A percentile compares a stretch with the other conserved stretches of the same genome.
phyloP scores from a whole-genome alignment of 176 grass and related monocot species.

The Aegilops tauschii region DNA sequence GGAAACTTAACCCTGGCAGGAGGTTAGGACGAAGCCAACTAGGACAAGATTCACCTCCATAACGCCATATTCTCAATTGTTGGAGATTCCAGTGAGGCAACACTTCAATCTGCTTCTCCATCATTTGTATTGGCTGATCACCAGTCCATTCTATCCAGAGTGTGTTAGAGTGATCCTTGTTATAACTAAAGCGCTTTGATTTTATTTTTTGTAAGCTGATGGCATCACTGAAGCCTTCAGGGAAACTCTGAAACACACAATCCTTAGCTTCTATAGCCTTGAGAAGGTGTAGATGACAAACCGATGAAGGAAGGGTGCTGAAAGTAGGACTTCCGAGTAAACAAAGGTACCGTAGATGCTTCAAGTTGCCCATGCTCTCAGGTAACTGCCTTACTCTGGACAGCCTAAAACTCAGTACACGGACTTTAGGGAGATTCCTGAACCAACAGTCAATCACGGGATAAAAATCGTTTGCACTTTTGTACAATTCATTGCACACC shows the following conservation, averaged over 20 bases:
- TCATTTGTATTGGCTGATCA: background rate
- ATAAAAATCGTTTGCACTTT: too few species aligned
- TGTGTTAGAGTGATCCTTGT: background rate
- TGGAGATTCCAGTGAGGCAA: background rate
- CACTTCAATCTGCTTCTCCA: background rate
- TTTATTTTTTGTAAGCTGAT: background rate
- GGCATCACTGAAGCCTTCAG: background rate
- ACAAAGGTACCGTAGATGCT: background rate
- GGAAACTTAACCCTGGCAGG: background rate
- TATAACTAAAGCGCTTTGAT: background rate
- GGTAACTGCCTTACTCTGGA: background rate
- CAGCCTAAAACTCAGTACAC: too few species aligned
- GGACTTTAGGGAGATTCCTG: too few species aligned
- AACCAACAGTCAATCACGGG: too few species aligned
- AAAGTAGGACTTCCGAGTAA: background rate
- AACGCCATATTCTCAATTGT: rapidly evolving
- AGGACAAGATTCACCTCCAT: background rate
- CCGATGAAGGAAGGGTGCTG: background rate
- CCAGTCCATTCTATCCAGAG: background rate
- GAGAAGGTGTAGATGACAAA: background rate
- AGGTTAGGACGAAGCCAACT: background rate
- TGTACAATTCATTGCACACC: too few species aligned
- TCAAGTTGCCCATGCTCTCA: background rate
- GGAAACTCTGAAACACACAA: background rate
- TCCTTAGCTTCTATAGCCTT: background rate